These are phyloP conservation scores for Clavispora santaluciae DNA, from an alignment of 805 yeast species.

Conservation along the genomic window DNA sequence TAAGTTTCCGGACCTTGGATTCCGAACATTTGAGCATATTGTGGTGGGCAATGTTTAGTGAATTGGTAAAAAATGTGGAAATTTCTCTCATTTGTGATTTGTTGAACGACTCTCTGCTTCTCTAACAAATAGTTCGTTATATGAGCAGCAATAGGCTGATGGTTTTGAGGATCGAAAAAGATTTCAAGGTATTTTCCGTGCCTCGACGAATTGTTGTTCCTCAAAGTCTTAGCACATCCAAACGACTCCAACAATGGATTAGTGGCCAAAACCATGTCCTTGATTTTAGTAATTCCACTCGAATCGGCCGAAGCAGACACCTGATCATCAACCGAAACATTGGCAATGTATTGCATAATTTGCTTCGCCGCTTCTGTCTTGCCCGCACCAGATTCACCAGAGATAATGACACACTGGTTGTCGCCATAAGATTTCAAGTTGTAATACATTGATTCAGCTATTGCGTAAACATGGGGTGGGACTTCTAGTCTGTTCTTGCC, in stretches of 20 bases:
- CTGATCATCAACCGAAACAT: constrained; percentile 61
- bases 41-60: constrained; percentile 84
- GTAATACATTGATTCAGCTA: constrained; percentile 96
- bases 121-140: constrained; percentile 93
- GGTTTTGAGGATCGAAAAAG: constrained; percentile 63
- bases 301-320: constrained; percentile 42
- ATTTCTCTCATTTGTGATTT: constrained; percentile 86
- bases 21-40: constrained; percentile 79
- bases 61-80: constrained; percentile 96
- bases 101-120: constrained; percentile 96
- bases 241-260: constrained; percentile 87
- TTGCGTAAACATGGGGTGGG: constrained; percentile 97
- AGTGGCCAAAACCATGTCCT: constrained; percentile 97
- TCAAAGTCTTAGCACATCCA: constrained; percentile 89
- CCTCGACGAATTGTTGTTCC: constrained; percentile 86
- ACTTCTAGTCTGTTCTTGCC: constrained; percentile 94
- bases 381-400: constrained; percentile 98
- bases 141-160: constrained; percentile 91
- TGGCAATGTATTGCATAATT: constrained; percentile 94
- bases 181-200: constrained; percentile 94
- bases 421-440: constrained; percentile 91
- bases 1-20: constrained; percentile 93
- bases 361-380: constrained; percentile 97
- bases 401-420: constrained; percentile 93
- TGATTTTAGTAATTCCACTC: constrained; percentile 71